Percentiles rank a stretch among this genome's conserved stretches.
These are phyloP conservation scores for Neurospora sp. DNA, from an alignment of 495 filamentous ascomycete species.

Conservation along the genomic window DNA sequence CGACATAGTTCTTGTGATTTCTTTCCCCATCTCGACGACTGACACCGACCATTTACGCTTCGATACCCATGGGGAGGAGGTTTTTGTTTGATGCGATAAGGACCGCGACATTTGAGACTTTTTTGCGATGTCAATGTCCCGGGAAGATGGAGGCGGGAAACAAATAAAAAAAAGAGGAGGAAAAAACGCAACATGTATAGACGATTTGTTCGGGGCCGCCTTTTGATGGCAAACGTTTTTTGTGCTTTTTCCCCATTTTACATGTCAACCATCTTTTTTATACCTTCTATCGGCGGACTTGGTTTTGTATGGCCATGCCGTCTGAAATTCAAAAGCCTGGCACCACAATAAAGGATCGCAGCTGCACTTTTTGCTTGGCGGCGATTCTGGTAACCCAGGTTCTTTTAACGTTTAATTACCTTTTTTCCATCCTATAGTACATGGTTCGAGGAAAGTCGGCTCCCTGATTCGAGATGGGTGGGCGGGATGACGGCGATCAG, in stretches of 20 bases:
- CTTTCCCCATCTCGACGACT: conserved; percentile 5
- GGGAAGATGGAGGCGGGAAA: not conserved
- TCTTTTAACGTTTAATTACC: conserved; percentile 33
- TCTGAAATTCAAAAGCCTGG: conserved; percentile 18
- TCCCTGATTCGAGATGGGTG: conserved; percentile 13
- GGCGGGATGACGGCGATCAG: conserved; percentile 6
- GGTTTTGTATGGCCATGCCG: conserved; percentile 16
- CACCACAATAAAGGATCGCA: conserved; percentile 14
- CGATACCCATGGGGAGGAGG: conserved; percentile 38
- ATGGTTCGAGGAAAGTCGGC: not conserved
- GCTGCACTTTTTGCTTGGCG: conserved; percentile 32
- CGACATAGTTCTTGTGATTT: conserved; percentile 24
- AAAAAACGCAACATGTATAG: not conserved
- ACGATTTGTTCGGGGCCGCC: not conserved
- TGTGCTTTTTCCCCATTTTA: conserved; percentile 21
- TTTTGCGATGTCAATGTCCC: conserved; percentile 3
- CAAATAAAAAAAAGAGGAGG: not conserved
- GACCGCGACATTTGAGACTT: conserved; percentile 1
- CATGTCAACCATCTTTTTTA: conserved; percentile 2
- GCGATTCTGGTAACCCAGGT: conserved; percentile 23
- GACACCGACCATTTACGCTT: conserved; percentile 28
- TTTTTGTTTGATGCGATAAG: conserved; percentile 9
- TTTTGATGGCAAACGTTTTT: conserved; percentile 4
- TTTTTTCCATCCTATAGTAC: conserved; percentile 11
- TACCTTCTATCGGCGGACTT: conserved; percentile 14